Percentiles rank a stretch among this genome's conserved stretches.
Conservation (phyloP, 108 stramenopile species). For the Cyclotella cryptica region DNA sequence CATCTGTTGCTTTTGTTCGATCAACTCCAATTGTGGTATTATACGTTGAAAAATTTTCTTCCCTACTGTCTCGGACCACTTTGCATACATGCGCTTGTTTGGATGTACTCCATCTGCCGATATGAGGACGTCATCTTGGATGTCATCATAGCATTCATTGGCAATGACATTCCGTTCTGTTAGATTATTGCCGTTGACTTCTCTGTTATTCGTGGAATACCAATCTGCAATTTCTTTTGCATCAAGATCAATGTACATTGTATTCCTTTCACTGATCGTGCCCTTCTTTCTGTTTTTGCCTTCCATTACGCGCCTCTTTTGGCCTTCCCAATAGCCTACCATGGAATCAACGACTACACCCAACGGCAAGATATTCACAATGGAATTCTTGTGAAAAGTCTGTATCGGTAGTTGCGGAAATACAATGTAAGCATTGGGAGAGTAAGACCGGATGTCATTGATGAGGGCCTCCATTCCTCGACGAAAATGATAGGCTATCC, state of each 20-base stretch:
- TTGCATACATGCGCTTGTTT: slow-evolving; percentile 62
- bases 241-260: slow-evolving; percentile 58
- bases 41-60: slow-evolving; percentile 30
- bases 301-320: slow-evolving; percentile 64
- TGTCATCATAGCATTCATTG: background rate
- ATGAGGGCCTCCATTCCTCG: slow-evolving; percentile 51
- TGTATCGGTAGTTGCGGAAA: slow-evolving; percentile 68
- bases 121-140: slow-evolving; percentile 26
- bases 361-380: slow-evolving; percentile 70
- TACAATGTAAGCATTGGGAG: slow-evolving; percentile 57
- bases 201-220: slow-evolving; percentile 45
- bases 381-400: slow-evolving; percentile 69
- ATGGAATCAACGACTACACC: slow-evolving; percentile 65
- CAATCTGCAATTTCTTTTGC: slow-evolving; percentile 57
- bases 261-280: slow-evolving; percentile 10
- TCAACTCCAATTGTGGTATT: background rate
- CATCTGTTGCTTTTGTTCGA: background rate
- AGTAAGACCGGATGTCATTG: slow-evolving; percentile 47
- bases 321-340: slow-evolving; percentile 70
- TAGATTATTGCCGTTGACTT: background rate
- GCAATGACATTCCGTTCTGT: background rate
- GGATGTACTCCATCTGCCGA: slow-evolving; percentile 72
- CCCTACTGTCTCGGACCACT: slow-evolving; percentile 58
- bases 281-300: slow-evolving; percentile 6
- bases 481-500: slow-evolving; percentile 47